Base-by-base conservation (phyloP, 176 grass and related monocot genomes). In the Dendrocalamus sinicus region DNA sequence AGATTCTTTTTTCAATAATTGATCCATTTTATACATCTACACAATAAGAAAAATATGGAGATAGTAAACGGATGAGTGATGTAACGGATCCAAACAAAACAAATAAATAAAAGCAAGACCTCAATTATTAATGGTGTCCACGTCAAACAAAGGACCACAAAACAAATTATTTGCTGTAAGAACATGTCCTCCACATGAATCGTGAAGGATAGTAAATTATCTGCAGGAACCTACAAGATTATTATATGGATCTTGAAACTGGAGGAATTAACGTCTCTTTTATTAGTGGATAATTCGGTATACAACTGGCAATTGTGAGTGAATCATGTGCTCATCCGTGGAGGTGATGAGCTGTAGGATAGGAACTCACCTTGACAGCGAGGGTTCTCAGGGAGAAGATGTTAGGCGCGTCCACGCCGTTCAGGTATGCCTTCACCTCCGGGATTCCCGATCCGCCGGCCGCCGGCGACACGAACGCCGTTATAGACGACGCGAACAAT, bases 401-500 rank as follows among this genome's bases (percentile, higher is more conserved):
- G 86, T 91, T 93, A 7, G 96, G 95, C 23, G 93, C 93, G 92
- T 98, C 96, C 7, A 98, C 96, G 81, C 96, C 96, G 78, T 98
- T 98, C 73, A 98, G 89, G 77, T 98, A 98, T 17, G 93, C 96
- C 82, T 94, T 95, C 80, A 98, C 96, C 83, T 98, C 96, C 40
- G 93, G 96, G 72, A 98, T 98, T 6, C 96, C 96, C 7, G 93
- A 98, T 28, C 96, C 96, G 11, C 77, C 93, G 7, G 96, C 93
- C 2, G 91, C 96, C 43, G 96, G 94, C 22, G 96, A 92, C 52
- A 94, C 73, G 78, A 89, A 95, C 32, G 96, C 84, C 37, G 93
- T 98, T n/a, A 98, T 92, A 45, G 76, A 83, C 75, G 96, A 66
- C 8, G 96, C 93, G 20, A 92, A 79, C 59, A 95, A 57, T 24